Percentiles rank a stretch among this genome's conserved stretches.
Conservation (phyloP, 2,329 filamentous ascomycete genomes). For the Taxawa tesnikishii region DNA sequence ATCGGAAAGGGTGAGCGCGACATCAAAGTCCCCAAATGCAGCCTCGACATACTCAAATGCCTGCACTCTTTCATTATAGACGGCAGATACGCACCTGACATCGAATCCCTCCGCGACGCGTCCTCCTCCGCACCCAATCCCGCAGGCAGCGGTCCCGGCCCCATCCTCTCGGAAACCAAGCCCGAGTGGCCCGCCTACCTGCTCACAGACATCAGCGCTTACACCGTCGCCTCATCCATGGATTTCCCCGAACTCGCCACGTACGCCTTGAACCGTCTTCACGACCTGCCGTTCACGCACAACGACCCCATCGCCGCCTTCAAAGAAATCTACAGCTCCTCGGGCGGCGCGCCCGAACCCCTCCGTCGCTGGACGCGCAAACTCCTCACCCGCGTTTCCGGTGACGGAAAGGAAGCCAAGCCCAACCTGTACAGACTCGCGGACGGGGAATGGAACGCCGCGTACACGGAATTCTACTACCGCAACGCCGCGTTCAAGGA, state of each 20-base stretch:
- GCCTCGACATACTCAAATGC: constrained; percentile 19
- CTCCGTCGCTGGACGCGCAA: not conserved
- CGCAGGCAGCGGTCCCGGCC: not conserved
- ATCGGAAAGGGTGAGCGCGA: constrained; percentile 19
- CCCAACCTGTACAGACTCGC: constrained; percentile 9
- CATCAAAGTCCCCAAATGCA: constrained; percentile 19
- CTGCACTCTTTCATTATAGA: constrained; percentile 20
- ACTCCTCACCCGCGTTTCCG: not conserved
- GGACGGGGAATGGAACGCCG: constrained; percentile 1
- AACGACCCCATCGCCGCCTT: not conserved
- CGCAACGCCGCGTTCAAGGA: constrained; percentile 9
- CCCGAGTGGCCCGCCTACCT: not conserved
- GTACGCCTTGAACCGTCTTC: not conserved
- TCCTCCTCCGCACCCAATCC: not conserved
- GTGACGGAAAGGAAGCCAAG: constrained; percentile 9
- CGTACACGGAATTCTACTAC: constrained; percentile 9
- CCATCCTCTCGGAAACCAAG: not conserved
- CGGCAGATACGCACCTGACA: constrained; percentile 8
- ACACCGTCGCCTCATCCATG: not conserved
- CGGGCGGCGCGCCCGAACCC: too few relatives aligned
- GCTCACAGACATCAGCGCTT: not conserved
- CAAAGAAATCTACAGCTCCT: not conserved
- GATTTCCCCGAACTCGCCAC: not conserved
- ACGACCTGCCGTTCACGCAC: not conserved
- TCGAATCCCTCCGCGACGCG: constrained; percentile 1